phyloP scores from a whole-genome alignment of 2,329 filamentous ascomycete species.

The Pestalotiopsis sp. region DNA sequence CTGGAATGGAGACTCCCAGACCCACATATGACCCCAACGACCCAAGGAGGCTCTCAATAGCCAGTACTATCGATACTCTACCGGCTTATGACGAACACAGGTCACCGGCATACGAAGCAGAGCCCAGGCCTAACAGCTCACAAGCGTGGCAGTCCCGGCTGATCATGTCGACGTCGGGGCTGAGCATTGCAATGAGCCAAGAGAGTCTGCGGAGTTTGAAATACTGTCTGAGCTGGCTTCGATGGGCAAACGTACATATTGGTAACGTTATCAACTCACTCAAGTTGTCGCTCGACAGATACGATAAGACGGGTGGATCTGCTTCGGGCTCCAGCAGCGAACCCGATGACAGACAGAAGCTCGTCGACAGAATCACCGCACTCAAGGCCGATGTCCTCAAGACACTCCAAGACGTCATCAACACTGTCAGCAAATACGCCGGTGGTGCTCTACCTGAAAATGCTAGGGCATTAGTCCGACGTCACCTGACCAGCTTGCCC shows the following conservation, averaged over 20 bases:
- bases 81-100: constrained; percentile 82
- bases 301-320: constrained; percentile 57
- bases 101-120: constrained; percentile 72
- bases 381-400: constrained; percentile 74
- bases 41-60: constrained; percentile 59
- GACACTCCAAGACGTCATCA: constrained; percentile 78
- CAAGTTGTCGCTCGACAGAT: constrained; percentile 77
- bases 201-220: constrained; percentile 83
- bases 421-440: constrained; percentile 84
- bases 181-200: constrained; percentile 89
- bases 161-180: constrained; percentile 86
- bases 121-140: constrained; percentile 26
- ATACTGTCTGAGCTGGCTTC: constrained; percentile 80
- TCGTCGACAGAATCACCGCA: constrained; percentile 65
- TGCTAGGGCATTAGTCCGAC: constrained; percentile 78
- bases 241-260: constrained; percentile 81
- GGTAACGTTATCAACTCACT: constrained; percentile 74
- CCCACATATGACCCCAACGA: constrained; percentile 35
- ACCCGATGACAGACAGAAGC: constrained; percentile 45
- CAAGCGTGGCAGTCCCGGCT: constrained; percentile 76
- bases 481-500: constrained; percentile 82
- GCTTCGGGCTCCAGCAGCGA: constrained; percentile 23
- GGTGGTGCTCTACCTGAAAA: constrained; percentile 92
- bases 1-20: constrained; percentile 32
- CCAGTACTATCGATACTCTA: constrained; percentile 72